Conservation (phyloP, 306 rosid genomes). For the Sicyos baderoa region DNA sequence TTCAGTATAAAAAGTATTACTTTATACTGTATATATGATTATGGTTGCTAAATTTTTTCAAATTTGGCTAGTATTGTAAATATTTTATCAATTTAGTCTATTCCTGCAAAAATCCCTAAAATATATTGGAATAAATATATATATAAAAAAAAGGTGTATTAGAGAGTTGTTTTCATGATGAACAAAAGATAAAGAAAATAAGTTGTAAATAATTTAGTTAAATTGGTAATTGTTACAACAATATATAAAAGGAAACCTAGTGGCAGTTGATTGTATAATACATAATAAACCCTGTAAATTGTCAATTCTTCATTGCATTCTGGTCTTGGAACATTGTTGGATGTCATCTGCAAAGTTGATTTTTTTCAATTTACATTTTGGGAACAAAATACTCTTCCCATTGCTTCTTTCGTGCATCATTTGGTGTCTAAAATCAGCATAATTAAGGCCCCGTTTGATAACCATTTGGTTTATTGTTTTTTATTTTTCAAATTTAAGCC, state of each 20-base stretch:
- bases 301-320: not conserved
- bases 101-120: too few relatives aligned
- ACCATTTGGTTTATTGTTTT: too few relatives aligned
- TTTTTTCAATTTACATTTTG: not conserved
- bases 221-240: not conserved
- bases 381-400: not conserved
- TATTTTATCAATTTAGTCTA: too few relatives aligned
- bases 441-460: too few relatives aligned
- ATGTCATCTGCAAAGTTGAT: not conserved
- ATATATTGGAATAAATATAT: too few relatives aligned
- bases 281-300: not conserved
- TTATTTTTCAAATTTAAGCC: too few relatives aligned
- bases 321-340: conserved; percentile 11
- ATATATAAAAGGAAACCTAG: not conserved
- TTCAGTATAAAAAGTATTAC: too few relatives aligned
- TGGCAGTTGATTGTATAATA: not conserved
- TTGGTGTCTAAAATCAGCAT: not conserved
- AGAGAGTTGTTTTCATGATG: not conserved
- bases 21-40: too few relatives aligned
- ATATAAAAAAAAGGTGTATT: too few relatives aligned
- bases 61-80: too few relatives aligned
- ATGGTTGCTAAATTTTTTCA: too few relatives aligned
- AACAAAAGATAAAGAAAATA: not conserved
- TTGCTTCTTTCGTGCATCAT: not conserved
- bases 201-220: conserved; percentile 3